Conservation (phyloP, 768 basidiomycete genomes). For the Tricholoma terreum region DNA sequence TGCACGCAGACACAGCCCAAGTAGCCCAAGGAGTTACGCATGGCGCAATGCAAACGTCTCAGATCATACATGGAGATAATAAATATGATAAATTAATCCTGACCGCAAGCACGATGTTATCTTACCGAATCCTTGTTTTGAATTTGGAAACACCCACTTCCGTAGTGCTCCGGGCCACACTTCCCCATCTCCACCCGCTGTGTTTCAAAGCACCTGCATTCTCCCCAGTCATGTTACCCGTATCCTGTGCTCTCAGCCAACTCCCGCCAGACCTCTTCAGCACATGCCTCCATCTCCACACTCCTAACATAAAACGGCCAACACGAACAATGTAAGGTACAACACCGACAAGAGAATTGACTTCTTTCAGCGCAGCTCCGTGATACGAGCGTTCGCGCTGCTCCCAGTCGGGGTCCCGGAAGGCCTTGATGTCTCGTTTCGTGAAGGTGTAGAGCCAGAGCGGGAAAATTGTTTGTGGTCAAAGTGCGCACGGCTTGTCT, state of each 20-base stretch:
- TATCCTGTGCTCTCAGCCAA: constrained; percentile 26
- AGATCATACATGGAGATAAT: no score
- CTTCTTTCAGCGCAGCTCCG: constrained; percentile 60
- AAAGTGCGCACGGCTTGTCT: constrained; percentile 68
- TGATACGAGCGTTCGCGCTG: constrained; percentile 65
- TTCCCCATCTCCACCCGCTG: not conserved
- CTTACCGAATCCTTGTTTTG: not conserved
- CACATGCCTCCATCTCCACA: constrained; percentile 56
- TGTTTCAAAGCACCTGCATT: no score
- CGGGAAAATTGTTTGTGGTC: constrained; percentile 41
- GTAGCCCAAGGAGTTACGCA: no score
- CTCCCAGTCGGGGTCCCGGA: constrained; percentile 73
- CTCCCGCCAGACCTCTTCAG: constrained; percentile 47
- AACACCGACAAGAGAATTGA: constrained; percentile 70
- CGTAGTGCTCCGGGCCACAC: not conserved
- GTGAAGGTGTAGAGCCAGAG: constrained; percentile 35
- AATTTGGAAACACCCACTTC: not conserved
- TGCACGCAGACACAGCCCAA: no score
- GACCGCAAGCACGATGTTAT: not conserved
- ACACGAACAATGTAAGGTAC: constrained; percentile 80
- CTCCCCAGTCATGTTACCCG: not conserved
- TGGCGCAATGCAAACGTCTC: no score
- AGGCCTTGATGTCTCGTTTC: constrained; percentile 33
- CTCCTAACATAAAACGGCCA: constrained; percentile 54
- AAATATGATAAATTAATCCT: not conserved